These are phyloP conservation scores for Panicum miliaceum DNA, from an alignment of 176 grass and related monocot genomes.

Conservation along the genomic window DNA sequence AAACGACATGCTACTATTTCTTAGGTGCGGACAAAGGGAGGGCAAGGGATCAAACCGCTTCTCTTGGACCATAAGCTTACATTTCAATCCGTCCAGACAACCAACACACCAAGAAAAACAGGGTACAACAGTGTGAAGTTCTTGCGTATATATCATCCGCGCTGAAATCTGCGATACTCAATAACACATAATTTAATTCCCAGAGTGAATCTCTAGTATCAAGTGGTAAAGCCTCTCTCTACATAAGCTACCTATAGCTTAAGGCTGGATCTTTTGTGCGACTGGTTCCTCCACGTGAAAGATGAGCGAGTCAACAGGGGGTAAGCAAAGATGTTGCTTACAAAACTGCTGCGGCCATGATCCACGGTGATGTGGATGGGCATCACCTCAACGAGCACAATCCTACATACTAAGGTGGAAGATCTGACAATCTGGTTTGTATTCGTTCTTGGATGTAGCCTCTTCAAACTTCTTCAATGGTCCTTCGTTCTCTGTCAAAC, in stretches of 20 bases:
- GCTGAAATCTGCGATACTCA: not conserved
- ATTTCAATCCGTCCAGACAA: conserved; percentile 6
- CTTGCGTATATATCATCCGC: conserved; percentile 32
- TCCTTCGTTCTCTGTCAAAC: conserved; percentile 82
- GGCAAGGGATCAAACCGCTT: not conserved
- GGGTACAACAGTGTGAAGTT: conserved; percentile 45
- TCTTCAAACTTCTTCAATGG: conserved; percentile 88
- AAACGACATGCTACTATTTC: conserved; percentile 24
- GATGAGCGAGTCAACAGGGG: conserved; percentile 12
- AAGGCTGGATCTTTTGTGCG: conserved; percentile 19
- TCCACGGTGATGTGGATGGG: conserved; percentile 36
- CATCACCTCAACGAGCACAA: not conserved
- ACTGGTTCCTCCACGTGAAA: conserved; percentile 32
- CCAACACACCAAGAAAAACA: conserved; percentile 25
- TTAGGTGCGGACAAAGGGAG: conserved; percentile 17
- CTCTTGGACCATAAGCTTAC: conserved; percentile 25
- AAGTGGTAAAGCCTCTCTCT: conserved; percentile 46
- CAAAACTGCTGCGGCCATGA: conserved; percentile 31
- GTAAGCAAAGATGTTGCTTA: conserved; percentile 44
- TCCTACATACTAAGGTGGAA: conserved; percentile 86
- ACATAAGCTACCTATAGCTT: conserved; percentile 44
- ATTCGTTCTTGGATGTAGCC: conserved; percentile 61
- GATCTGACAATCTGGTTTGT: conserved; percentile 85
- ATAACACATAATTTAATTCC: conserved; percentile 42
- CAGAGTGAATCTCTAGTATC: conserved; percentile 51